These are phyloP conservation scores for Oenanthe javanica DNA, from an alignment of 140 eudicot genomes.

Conservation along the genomic window DNA sequence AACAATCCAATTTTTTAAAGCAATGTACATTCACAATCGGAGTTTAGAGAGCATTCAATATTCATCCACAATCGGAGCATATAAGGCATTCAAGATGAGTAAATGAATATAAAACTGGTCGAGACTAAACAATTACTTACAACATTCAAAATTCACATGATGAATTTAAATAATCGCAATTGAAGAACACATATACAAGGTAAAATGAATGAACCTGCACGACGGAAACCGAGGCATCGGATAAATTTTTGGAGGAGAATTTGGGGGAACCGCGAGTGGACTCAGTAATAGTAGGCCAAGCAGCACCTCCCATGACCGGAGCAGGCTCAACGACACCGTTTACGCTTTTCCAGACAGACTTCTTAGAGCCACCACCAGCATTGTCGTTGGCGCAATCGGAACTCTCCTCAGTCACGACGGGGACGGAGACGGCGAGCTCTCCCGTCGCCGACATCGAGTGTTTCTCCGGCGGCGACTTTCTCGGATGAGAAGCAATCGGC, in stretches of 20 bases:
- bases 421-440: not conserved
- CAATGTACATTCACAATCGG: not conserved
- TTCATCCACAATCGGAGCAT: not conserved
- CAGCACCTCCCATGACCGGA: conserved; percentile 40
- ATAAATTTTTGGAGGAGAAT: conserved; percentile 6
- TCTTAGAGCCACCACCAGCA: conserved; percentile 29
- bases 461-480: not conserved
- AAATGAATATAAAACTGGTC: not conserved
- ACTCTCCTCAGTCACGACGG: not conserved
- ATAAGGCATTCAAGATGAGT: not conserved
- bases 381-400: conserved; percentile 26
- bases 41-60: too few species aligned
- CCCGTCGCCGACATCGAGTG: conserved; percentile 11
- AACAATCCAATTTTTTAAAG: not conserved
- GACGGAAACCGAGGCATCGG: conserved; percentile 31
- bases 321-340: conserved; percentile 32
- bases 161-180: not conserved
- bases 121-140: not conserved
- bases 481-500: not conserved
- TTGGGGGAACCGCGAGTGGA: conserved; percentile 35
- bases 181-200: too few species aligned
- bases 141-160: not conserved
- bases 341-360: conserved; percentile 46
- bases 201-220: conserved; percentile 27
- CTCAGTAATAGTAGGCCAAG: conserved; percentile 76